Base-by-base conservation (phyloP, 805 yeast species). In the Zygotorulaspora danielsina region DNA sequence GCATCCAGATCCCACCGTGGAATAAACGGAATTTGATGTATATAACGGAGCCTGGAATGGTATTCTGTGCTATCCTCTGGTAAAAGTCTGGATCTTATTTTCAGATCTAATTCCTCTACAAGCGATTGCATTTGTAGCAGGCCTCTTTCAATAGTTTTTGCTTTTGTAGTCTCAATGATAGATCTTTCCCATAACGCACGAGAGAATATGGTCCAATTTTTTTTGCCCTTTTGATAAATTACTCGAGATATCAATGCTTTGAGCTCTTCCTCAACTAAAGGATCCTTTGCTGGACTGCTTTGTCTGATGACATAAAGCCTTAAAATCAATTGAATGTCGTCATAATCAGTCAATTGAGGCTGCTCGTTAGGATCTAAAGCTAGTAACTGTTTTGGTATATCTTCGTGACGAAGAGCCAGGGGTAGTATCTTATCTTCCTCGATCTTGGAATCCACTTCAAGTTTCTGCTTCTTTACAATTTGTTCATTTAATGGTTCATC, bases 81-180 rank as follows among this genome's bases (percentile, higher is more conserved):
- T 64, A 69, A 76, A 53, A 68, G 67, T 49, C 79, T 71, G 6
- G 81, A 66, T 38, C 71, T 69, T 36, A 82, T 76, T 41, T 79
- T 75, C 41, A 80, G 72, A 2, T 90, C 95, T 18, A 87, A 68
- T 59, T 89, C 96, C 55, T 88, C 96, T 19, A 89, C 93, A 30
- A 93, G 67, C 3, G 95, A 81, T 39, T 89, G 90, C 81, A 93
- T 80, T 63, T 93, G 98, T 36, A 93, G 69, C 4, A 89, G 79
- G 36, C 97, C 97, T 59, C 98, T 75, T 64, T 93, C 97, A 17
- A 90, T 81, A 1, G 97, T 90, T 57, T 84, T 80, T 1, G 95
- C 78, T 49, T 79, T 80, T 35, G 73, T 71, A 0, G 95, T 76
- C 59, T 93, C 98, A 25, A 89, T 67, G 15, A 84, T 53, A 6